Conservation (phyloP, 2,329 filamentous ascomycete species). For the Rhynchosporium graminicola region DNA sequence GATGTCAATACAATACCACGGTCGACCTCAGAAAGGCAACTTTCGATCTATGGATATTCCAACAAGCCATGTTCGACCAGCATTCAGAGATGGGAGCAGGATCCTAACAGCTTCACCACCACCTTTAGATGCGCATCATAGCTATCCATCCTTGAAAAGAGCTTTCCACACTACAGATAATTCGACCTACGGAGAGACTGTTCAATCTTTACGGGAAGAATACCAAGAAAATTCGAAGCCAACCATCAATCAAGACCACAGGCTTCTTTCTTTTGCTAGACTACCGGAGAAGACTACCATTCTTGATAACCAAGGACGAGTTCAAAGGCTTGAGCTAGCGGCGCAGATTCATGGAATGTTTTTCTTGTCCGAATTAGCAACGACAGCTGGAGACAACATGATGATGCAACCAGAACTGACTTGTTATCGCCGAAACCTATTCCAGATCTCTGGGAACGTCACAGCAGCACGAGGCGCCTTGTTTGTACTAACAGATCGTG, state of each 20-base stretch:
- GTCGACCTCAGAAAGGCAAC: conserved; percentile 32
- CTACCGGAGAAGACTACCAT: conserved; percentile 46
- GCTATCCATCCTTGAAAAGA: conserved; percentile 41
- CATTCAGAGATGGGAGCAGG: conserved; percentile 30
- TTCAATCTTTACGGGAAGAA: conserved; percentile 39
- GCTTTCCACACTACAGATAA: conserved; percentile 36
- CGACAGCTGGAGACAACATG: conserved; percentile 52
- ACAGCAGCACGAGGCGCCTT: conserved; percentile 76
- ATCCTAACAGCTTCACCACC: conserved; percentile 36
- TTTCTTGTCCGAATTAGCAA: conserved; percentile 68
- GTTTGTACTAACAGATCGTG: conserved; percentile 80
- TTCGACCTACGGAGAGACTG: conserved; percentile 35
- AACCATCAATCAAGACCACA: conserved; percentile 40
- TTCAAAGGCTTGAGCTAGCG: conserved; percentile 51
- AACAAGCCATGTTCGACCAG: conserved; percentile 32
- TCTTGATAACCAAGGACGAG: conserved; percentile 51
- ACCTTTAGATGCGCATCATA: conserved; percentile 36
- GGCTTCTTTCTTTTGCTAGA: conserved; percentile 40
- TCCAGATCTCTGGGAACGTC: conserved; percentile 90
- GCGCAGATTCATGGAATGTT: conserved; percentile 88
- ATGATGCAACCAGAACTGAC: conserved; percentile 76
- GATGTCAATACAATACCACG: conserved; percentile 35
- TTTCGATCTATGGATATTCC: conserved; percentile 40
- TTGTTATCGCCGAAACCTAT: conserved; percentile 93
- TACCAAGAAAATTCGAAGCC: conserved; percentile 36